phyloP scores from a whole-genome alignment of 2,329 filamentous ascomycete species.

The Sclerotinia glacialis region DNA sequence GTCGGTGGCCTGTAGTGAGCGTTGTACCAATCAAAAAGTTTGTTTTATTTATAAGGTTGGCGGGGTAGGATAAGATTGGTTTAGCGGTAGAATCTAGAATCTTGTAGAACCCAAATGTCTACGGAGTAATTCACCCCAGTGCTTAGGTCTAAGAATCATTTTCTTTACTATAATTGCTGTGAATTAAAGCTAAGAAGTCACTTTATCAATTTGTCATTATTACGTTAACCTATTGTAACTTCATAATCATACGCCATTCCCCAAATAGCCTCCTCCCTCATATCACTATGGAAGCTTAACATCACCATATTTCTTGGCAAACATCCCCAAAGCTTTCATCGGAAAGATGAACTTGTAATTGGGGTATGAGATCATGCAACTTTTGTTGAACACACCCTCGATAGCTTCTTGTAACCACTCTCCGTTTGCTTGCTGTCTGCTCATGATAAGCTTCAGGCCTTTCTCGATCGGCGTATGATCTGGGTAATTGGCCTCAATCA shows the following conservation, averaged over 20 bases:
- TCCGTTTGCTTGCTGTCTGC: conserved; percentile 79
- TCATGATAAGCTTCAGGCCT: conserved; percentile 79
- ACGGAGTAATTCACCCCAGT: too few species aligned
- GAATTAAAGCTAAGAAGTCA: neutral
- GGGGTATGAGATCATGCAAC: conserved; percentile 97
- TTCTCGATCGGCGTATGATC: conserved; percentile 67
- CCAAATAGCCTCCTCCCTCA: neutral
- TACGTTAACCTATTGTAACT: conserved; percentile 3
- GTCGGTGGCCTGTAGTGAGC: neutral
- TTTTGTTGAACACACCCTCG: conserved; percentile 98
- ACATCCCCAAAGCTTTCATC: conserved; percentile 91
- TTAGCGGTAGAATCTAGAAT: too few species aligned
- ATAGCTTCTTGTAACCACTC: conserved; percentile 96
- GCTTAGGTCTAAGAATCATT: too few species aligned
- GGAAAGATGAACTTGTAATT: conserved; percentile 99
- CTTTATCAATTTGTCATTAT: neutral
- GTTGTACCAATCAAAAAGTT: neutral
- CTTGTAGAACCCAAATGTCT: neutral
- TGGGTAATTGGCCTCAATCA: conserved; percentile 81
- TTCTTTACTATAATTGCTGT: too few species aligned
- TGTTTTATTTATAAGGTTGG: neutral
- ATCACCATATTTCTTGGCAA: conserved; percentile 37
- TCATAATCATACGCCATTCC: neutral
- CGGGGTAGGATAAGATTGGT: neutral
- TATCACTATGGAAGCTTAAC: conserved; percentile 26